Evolutionary conservation across 164 flowering plant species (phyloP).

Genomic region (Cinnamomum micranthum): DNA sequence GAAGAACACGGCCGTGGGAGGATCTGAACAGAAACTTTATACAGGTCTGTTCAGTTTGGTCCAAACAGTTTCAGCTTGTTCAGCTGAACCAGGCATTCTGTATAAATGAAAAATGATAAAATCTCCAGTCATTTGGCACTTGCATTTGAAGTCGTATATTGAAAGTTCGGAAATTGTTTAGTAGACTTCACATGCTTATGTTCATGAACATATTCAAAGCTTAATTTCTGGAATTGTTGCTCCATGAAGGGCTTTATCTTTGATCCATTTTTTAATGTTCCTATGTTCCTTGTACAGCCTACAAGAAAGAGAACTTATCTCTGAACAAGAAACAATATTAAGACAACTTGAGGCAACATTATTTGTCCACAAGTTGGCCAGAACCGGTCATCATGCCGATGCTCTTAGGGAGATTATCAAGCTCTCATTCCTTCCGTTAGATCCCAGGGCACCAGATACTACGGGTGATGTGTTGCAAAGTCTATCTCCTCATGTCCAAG

Average conservation of each 20-base stretch:
- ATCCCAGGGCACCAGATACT: conserved; percentile 64
- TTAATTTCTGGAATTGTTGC: background rate
- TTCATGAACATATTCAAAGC: background rate
- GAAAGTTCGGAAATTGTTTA: background rate
- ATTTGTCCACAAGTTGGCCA: conserved; percentile 61
- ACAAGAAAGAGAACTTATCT: conserved; percentile 70
- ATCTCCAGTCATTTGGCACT: background rate
- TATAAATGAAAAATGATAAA: too few relatives aligned
- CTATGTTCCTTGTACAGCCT: conserved; percentile 37
- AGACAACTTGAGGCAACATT: conserved; percentile 88
- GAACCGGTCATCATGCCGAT: conserved; percentile 62
- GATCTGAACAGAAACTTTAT: too few relatives aligned
- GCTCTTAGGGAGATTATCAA: conserved; percentile 78
- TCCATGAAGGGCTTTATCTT: background rate
- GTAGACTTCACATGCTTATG: background rate
- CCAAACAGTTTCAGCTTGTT: too few relatives aligned
- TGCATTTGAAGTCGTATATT: background rate
- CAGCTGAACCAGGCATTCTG: too few relatives aligned
- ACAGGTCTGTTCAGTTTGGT: too few relatives aligned
- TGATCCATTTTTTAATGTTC: background rate
- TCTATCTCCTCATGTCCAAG: conserved; percentile 78
- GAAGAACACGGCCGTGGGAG: too few relatives aligned
- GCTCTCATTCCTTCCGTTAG: conserved; percentile 81
- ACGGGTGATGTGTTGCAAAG: conserved; percentile 43
- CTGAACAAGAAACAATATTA: conserved; percentile 70